phyloP scores from a whole-genome alignment of 306 rosid genomes.

The Castanea mollissima region DNA sequence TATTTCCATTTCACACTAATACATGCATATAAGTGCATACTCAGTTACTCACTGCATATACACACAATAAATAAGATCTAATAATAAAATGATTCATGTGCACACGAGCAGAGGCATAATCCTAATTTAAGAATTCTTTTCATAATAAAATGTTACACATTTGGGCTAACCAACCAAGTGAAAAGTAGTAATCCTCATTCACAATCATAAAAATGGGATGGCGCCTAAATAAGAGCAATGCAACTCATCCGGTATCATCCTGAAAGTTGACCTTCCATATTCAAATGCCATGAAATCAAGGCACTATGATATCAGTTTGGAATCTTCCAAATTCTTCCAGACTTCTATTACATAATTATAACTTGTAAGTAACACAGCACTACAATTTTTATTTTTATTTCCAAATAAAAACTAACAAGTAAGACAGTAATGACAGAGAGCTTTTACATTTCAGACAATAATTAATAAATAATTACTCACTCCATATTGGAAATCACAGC shows the following conservation, averaged over 20 bases:
- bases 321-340: neutral
- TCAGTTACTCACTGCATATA: neutral
- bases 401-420: neutral
- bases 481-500: conserved; percentile 98
- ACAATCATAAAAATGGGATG: neutral
- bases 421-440: conserved; percentile 8
- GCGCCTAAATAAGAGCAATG: neutral
- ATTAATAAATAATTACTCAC: conserved; percentile 45
- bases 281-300: neutral
- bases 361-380: neutral
- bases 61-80: neutral
- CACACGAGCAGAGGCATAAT: neutral
- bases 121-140: neutral
- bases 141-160: neutral
- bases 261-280: neutral
- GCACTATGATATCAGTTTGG: neutral
- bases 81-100: neutral
- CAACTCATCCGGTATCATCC: neutral
- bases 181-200: neutral
- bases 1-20: neutral
- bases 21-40: neutral
- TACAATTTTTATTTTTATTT: neutral
- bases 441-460: conserved; percentile 8
- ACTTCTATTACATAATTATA: neutral
- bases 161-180: neutral